These are phyloP conservation scores for Cocos nucifera DNA, from an alignment of 176 grass and related monocot genomes.

Conservation along the genomic window DNA sequence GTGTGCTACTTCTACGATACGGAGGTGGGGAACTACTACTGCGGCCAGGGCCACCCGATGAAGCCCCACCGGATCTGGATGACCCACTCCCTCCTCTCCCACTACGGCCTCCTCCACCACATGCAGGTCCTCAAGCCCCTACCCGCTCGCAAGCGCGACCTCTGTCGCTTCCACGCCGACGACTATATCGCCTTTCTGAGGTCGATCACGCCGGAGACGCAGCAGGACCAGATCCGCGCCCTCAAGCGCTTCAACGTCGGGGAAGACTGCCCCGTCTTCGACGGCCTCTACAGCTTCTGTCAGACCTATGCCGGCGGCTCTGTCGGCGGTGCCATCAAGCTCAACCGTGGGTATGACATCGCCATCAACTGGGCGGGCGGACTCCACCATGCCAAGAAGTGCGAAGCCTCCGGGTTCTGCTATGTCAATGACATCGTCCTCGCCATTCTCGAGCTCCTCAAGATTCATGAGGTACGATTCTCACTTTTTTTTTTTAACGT, in stretches of 20 bases:
- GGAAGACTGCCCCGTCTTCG: constrained; percentile 83
- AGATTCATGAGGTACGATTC: constrained; percentile 41
- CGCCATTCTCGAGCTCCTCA: constrained; percentile 78
- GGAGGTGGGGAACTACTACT: constrained; percentile 99
- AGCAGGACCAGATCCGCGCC: constrained; percentile 51
- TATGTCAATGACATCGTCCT: constrained; percentile 92
- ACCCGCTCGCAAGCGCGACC: constrained; percentile 50
- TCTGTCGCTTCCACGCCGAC: constrained; percentile 87
- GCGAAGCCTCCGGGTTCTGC: constrained; percentile 79
- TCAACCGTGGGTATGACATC: constrained; percentile 79
- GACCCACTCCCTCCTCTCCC: constrained; percentile 65
- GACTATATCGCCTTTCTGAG: constrained; percentile 83
- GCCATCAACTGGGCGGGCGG: constrained; percentile 86
- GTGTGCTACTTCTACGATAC: constrained; percentile 98
- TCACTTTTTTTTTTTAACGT: background rate
- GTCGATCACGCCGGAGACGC: constrained; percentile 69
- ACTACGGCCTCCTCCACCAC: constrained; percentile 59
- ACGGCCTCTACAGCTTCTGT: constrained; percentile 73
- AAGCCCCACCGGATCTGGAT: constrained; percentile 93
- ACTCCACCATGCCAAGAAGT: constrained; percentile 73
- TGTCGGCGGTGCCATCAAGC: constrained; percentile 56
- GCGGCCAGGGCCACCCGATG: constrained; percentile 85
- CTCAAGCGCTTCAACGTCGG: constrained; percentile 81
- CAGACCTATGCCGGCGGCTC: constrained; percentile 83
- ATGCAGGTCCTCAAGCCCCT: constrained; percentile 64